Conservation (phyloP, 2,329 filamentous ascomycete species). For the Periconia digitata region DNA sequence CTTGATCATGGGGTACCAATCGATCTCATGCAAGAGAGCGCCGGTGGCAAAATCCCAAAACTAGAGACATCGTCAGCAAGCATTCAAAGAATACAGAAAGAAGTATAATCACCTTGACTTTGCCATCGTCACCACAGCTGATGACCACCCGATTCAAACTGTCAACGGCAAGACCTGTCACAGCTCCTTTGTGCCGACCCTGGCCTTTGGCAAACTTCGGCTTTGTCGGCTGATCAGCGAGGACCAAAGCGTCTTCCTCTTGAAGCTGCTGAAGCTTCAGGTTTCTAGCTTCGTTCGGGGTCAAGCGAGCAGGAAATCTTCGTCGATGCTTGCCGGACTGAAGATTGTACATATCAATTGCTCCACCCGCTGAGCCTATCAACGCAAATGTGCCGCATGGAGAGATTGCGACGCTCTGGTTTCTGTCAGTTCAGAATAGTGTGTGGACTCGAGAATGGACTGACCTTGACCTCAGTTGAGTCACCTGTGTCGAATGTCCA, state of each 20-base stretch:
- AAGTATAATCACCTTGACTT: conserved; percentile 65
- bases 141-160: conserved; percentile 84
- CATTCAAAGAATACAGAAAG: neutral
- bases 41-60: conserved; percentile 97
- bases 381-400: conserved; percentile 92
- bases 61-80: conserved; percentile 32
- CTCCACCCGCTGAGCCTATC: conserved; percentile 79
- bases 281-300: conserved; percentile 75
- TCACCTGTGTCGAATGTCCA: conserved; percentile 92
- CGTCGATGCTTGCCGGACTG: conserved; percentile 90
- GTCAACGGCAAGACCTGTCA: conserved; percentile 87
- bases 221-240: conserved; percentile 43
- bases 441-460: conserved; percentile 4
- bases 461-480: conserved; percentile 68
- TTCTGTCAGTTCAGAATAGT: conserved; percentile 12
- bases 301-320: conserved; percentile 78
- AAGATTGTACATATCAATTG: conserved; percentile 93
- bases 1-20: conserved; percentile 77
- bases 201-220: conserved; percentile 52
- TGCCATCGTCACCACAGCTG: conserved; percentile 87
- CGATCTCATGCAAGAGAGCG: conserved; percentile 74
- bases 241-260: conserved; percentile 52
- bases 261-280: conserved; percentile 66
- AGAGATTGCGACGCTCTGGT: conserved; percentile 79
- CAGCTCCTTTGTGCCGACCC: conserved; percentile 75